Evolutionary conservation across 2,329 filamentous ascomycete genomes (phyloP).

Genomic region (Cryphonectria radicalis): DNA sequence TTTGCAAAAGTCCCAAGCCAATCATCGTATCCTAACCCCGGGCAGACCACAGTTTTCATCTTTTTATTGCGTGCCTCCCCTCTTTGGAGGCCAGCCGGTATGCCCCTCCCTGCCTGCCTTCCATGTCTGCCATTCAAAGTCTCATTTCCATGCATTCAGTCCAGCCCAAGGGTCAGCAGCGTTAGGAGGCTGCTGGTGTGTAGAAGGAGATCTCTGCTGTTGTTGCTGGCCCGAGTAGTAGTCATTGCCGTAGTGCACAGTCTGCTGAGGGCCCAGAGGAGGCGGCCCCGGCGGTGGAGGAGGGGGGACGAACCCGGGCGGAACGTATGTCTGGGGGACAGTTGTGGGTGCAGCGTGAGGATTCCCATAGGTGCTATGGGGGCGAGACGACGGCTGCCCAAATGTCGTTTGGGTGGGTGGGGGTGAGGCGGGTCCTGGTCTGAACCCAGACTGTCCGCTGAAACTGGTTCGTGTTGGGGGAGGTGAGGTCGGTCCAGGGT

Average conservation of each 20-base stretch:
- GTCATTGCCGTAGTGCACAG: conserved; percentile 54
- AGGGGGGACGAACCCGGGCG: conserved; percentile 64
- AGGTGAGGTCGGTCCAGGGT: conserved; percentile 55
- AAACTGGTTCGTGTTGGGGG: conserved; percentile 46
- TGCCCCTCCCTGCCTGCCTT: background rate
- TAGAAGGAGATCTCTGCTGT: conserved; percentile 41
- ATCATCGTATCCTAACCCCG: background rate
- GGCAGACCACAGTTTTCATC: background rate
- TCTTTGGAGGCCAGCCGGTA: background rate
- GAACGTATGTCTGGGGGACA: conserved; percentile 43
- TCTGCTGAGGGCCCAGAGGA: conserved; percentile 65
- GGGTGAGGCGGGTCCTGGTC: conserved; percentile 52
- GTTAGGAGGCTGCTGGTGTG: conserved; percentile 37
- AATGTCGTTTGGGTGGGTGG: conserved; percentile 62
- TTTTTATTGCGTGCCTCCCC: background rate
- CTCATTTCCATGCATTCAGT: conserved; percentile 69
- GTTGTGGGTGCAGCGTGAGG: conserved; percentile 41
- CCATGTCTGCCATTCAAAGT: background rate
- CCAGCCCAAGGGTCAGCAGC: conserved; percentile 70
- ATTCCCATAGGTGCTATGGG: conserved; percentile 53
- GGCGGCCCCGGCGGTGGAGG: conserved; percentile 67
- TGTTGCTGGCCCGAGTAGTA: conserved; percentile 60
- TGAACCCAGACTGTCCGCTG: conserved; percentile 36
- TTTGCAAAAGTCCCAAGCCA: background rate
- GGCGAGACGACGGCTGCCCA: conserved; percentile 48